Conservation (phyloP, 2,329 filamentous ascomycete species). For the Neospermospora avenae region DNA sequence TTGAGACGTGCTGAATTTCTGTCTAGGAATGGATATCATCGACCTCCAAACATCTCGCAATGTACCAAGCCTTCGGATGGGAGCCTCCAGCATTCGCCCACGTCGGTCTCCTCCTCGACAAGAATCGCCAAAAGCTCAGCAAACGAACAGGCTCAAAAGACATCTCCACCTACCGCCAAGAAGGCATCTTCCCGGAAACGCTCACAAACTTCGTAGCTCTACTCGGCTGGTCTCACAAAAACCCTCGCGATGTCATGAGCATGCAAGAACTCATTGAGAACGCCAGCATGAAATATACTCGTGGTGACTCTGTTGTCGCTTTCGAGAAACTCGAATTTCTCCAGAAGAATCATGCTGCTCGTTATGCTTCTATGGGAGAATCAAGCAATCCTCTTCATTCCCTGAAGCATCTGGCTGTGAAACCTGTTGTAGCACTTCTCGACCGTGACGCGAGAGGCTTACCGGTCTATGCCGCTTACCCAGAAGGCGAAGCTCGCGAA, state of each 20-base stretch:
- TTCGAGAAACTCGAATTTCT: slow-evolving; percentile 77
- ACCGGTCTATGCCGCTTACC: slow-evolving; percentile 24
- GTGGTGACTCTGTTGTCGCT: slow-evolving; percentile 81
- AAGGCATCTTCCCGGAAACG: slow-evolving; percentile 60
- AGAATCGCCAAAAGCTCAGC: slow-evolving; percentile 73
- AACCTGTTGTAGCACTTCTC: slow-evolving; percentile 27
- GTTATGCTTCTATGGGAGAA: slow-evolving; percentile 25
- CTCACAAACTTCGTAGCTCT: slow-evolving; percentile 81
- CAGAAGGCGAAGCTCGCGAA: slow-evolving; percentile 36
- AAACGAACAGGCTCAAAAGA: slow-evolving; percentile 73
- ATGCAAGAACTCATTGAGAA: slow-evolving; percentile 67
- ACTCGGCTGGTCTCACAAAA: slow-evolving; percentile 74
- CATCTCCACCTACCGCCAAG: slow-evolving; percentile 53
- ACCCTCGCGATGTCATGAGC: slow-evolving; percentile 66
- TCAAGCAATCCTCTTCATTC: slow-evolving; percentile 21
- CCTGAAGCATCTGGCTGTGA: slow-evolving; percentile 29
- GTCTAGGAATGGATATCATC: slow-evolving; percentile 88
- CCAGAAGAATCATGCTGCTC: slow-evolving; percentile 60
- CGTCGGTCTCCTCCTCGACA: slow-evolving; percentile 69
- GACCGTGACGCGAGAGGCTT: slow-evolving; percentile 9
- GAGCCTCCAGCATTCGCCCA: slow-evolving; percentile 72
- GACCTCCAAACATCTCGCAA: slow-evolving; percentile 71
- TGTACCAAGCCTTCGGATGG: slow-evolving; percentile 81
- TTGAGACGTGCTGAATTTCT: slow-evolving; percentile 1
- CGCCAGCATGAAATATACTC: slow-evolving; percentile 83